phyloP scores from a whole-genome alignment of 495 filamentous ascomycete species.

The Neohortaea acidophila region DNA sequence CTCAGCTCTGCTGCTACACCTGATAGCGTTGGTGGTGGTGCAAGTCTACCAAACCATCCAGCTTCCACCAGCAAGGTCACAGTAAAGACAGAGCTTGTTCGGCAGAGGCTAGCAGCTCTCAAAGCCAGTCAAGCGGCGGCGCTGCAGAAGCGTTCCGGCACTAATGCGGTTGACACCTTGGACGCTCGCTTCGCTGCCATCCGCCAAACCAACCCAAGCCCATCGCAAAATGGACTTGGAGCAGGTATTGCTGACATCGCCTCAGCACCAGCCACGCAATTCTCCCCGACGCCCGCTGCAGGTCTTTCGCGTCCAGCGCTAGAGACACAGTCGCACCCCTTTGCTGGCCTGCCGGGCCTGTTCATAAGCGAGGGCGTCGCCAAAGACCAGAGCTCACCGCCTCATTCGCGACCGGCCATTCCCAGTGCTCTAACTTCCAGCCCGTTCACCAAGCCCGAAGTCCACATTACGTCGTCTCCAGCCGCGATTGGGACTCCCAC shows the following conservation, averaged over 20 bases:
- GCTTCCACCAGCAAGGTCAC: conserved; percentile 3
- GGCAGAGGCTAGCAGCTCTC: conserved; percentile 5
- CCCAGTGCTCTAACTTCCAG: too few species aligned
- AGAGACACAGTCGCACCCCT: neutral
- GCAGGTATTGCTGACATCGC: neutral
- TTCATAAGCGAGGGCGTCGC: conserved; percentile 12
- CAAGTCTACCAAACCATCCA: too few species aligned
- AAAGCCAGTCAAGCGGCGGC: conserved; percentile 11
- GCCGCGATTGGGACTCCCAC: too few species aligned
- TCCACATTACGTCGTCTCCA: too few species aligned
- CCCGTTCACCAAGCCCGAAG: too few species aligned
- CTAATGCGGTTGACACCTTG: too few species aligned
- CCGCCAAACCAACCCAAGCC: neutral
- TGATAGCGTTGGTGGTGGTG: too few species aligned
- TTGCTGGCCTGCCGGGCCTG: conserved; percentile 11
- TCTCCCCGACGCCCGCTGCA: neutral
- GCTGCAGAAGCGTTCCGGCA: too few species aligned
- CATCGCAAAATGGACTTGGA: neutral
- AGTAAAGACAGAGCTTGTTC: conserved; percentile 7
- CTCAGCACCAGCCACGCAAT: neutral
- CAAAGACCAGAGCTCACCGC: too few species aligned
- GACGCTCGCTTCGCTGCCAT: too few species aligned
- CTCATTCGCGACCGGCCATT: too few species aligned
- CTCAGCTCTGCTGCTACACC: too few species aligned
- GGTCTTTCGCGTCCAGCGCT: conserved; percentile 1